A percentile compares a stretch with the other conserved stretches of the same genome.
These are phyloP conservation scores for Epichloe brachyelytri DNA, from an alignment of 2,329 filamentous ascomycete genomes.

Conservation along the genomic window DNA sequence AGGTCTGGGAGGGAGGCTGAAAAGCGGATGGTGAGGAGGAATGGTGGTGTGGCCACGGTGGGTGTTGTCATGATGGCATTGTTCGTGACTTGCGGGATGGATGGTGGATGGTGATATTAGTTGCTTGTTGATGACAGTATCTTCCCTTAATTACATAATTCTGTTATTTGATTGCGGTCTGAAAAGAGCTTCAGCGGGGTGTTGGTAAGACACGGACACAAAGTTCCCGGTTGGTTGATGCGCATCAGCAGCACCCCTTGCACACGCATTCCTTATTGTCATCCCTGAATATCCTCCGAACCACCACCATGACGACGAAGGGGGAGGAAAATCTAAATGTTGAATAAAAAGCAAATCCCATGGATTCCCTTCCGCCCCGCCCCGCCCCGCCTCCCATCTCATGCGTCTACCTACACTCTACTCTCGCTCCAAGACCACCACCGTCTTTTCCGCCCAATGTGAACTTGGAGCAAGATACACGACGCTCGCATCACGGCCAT, in stretches of 20 bases:
- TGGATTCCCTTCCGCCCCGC: neutral
- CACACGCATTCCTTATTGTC: neutral
- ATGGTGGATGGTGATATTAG: neutral
- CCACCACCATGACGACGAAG: neutral
- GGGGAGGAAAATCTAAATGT: neutral
- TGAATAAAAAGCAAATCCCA: neutral
- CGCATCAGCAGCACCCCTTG: neutral
- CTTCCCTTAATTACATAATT: too few relatives aligned
- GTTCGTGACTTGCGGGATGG: neutral
- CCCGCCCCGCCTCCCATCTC: too few relatives aligned
- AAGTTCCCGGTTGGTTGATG: neutral
- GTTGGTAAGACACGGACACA: too few relatives aligned
- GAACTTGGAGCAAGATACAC: neutral
- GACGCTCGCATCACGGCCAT: neutral
- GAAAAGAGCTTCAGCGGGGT: too few relatives aligned
- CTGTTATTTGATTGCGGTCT: too few relatives aligned
- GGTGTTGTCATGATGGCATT: constrained; percentile 12
- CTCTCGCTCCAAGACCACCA: neutral
- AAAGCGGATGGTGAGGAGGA: constrained; percentile 83
- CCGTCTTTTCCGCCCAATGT: neutral
- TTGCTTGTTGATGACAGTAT: too few relatives aligned
- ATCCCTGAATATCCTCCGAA: neutral
- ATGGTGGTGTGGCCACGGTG: constrained; percentile 18
- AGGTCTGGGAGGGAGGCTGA: constrained; percentile 75
- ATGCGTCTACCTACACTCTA: neutral